These are phyloP conservation scores for Epichloe uncinata DNA, from an alignment of 2,329 filamentous ascomycete genomes.

Conservation along the genomic window DNA sequence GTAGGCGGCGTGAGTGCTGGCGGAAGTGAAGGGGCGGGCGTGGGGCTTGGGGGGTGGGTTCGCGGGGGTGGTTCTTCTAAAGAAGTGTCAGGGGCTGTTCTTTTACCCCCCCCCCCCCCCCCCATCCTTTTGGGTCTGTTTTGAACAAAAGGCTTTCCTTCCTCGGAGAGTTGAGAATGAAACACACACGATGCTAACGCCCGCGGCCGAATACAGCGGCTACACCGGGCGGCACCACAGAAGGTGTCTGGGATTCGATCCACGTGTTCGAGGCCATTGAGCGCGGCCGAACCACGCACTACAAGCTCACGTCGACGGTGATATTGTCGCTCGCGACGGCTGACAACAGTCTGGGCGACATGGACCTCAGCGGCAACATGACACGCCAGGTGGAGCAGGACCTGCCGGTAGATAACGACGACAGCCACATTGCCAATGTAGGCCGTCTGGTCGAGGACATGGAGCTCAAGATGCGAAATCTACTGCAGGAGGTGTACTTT, in stretches of 20 bases:
- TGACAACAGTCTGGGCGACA: constrained; percentile 51
- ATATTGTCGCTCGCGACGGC: constrained; percentile 71
- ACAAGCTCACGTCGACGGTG: constrained; percentile 95
- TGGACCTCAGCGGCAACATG: constrained; percentile 96
- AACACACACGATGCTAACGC: background rate
- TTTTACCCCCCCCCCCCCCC: too few species aligned
- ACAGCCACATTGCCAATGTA: constrained; percentile 90
- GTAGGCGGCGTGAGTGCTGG: constrained; percentile 36
- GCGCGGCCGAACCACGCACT: constrained; percentile 80
- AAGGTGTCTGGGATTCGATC: constrained; percentile 93
- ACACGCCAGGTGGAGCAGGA: constrained; percentile 92
- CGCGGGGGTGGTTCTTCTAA: constrained; percentile 85
- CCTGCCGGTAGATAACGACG: constrained; percentile 76
- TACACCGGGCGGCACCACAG: constrained; percentile 49
- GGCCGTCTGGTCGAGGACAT: constrained; percentile 94
- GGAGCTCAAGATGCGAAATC: constrained; percentile 98
- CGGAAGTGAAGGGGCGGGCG: constrained; percentile 49
- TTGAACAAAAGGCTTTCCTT: too few species aligned
- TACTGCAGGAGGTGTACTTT: constrained; percentile 98
- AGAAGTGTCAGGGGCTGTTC: constrained; percentile 58
- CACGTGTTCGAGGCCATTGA: constrained; percentile 97
- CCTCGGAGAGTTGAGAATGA: background rate
- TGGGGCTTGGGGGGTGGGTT: constrained; percentile 90
- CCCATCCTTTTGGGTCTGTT: background rate
- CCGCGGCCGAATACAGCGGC: constrained; percentile 36